Percentiles rank a stretch among this genome's conserved stretches.
Evolutionary conservation across 2,329 filamentous ascomycete species (phyloP).

Genomic region (Aspergillus ruber): DNA sequence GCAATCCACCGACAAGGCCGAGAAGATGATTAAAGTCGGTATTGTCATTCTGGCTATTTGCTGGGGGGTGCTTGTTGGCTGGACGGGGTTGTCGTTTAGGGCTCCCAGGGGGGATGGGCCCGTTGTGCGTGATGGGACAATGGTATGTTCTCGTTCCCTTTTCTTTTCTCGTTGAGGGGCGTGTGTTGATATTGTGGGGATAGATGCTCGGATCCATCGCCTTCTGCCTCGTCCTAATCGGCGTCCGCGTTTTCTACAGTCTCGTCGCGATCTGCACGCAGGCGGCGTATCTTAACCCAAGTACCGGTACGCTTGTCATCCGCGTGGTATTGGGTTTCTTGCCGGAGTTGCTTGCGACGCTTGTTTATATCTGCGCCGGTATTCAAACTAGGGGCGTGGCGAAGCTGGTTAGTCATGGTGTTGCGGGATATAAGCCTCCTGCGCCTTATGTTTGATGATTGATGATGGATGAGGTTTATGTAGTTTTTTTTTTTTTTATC

Average conservation of each 20-base stretch:
- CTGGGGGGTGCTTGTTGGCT: slow-evolving; percentile 9
- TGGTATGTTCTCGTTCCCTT: background rate
- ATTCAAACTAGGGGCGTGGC: slow-evolving; percentile 12
- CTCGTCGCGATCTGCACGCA: slow-evolving; percentile 16
- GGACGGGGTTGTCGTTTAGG: slow-evolving; percentile 6
- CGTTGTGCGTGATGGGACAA: background rate
- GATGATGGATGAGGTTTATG: no score
- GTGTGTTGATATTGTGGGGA: background rate
- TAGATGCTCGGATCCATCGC: slow-evolving; percentile 9
- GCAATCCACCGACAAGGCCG: slow-evolving; percentile 6
- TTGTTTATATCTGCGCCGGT: slow-evolving; percentile 16
- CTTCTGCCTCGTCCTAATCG: slow-evolving; percentile 14
- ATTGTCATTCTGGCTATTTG: slow-evolving; percentile 7
- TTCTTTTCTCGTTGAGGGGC: background rate
- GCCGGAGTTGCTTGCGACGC: slow-evolving; percentile 15
- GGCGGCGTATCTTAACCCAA: slow-evolving; percentile 12
- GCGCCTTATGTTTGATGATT: no score
- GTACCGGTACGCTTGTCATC: slow-evolving; percentile 14
- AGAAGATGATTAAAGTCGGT: slow-evolving; percentile 8
- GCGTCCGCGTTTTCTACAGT: slow-evolving; percentile 21
- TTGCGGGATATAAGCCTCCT: no score
- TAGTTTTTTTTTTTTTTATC: no score
- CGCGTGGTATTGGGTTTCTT: slow-evolving; percentile 21
- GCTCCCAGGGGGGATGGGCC: background rate
- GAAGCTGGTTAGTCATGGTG: background rate